Evolutionary conservation across 306 rosid species (phyloP).

Genomic region (Arachis stenosperma): DNA sequence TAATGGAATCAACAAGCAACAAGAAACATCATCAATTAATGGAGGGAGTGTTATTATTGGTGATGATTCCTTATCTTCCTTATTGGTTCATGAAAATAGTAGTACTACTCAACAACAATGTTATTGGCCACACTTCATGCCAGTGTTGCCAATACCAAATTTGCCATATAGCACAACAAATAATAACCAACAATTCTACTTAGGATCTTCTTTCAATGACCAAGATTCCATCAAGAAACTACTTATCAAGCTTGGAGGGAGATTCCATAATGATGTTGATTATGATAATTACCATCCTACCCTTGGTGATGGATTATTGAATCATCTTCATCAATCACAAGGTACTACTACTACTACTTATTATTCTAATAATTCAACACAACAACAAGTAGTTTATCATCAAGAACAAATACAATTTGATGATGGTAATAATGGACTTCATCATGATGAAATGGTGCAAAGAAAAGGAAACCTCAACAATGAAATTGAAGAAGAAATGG

Average conservation of each 20-base stretch:
- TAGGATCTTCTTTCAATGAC: slow-evolving; percentile 45
- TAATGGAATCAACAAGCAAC: neutral
- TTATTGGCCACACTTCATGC: slow-evolving; percentile 54
- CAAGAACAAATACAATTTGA: slow-evolving; percentile 39
- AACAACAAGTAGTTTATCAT: neutral
- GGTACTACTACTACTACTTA: slow-evolving; percentile 1
- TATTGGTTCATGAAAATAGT: slow-evolving; percentile 31
- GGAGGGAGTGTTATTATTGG: slow-evolving; percentile 32
- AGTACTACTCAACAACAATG: slow-evolving; percentile 41
- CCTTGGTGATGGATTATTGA: slow-evolving; percentile 45
- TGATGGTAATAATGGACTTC: neutral
- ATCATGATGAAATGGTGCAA: slow-evolving; percentile 40
- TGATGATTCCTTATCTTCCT: slow-evolving; percentile 40
- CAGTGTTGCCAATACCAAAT: slow-evolving; percentile 45
- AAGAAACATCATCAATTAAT: too few species aligned
- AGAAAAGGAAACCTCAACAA: slow-evolving; percentile 48
- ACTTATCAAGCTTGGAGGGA: slow-evolving; percentile 78
- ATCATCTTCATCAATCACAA: slow-evolving; percentile 44
- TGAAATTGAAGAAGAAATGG: slow-evolving; percentile 40
- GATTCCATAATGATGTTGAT: slow-evolving; percentile 44
- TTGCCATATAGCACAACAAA: slow-evolving; percentile 20
- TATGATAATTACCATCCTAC: slow-evolving; percentile 40
- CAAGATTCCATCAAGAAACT: slow-evolving; percentile 63
- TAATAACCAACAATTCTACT: slow-evolving; percentile 26
- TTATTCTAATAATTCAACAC: too few species aligned